These are phyloP conservation scores for Ophiocytium majus DNA, from an alignment of 352 stramenopile species.

Conservation along the genomic window DNA sequence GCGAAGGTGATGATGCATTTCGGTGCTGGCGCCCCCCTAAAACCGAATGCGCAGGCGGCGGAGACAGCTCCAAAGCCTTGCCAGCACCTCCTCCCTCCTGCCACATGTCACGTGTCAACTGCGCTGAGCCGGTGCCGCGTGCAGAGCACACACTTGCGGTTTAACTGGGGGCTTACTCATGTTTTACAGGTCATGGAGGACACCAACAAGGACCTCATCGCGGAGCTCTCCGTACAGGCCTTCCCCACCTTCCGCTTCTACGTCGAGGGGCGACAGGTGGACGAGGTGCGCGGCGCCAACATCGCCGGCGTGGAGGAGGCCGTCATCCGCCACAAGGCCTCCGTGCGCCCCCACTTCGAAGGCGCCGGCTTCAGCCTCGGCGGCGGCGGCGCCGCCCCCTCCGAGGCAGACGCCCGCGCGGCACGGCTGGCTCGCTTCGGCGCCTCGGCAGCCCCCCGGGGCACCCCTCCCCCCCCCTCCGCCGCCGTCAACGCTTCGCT, in stretches of 20 bases:
- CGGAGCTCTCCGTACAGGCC: constrained; percentile 68
- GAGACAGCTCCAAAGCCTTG: no score
- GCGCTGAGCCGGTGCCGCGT: no score
- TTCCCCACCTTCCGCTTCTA: constrained; percentile 88
- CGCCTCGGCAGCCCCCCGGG: background rate
- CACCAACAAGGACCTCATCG: constrained; percentile 75
- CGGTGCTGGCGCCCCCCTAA: no score
- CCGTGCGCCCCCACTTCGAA: constrained; percentile 39
- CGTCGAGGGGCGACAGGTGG: constrained; percentile 75
- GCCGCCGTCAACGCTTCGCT: background rate
- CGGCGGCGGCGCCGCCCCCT: constrained; percentile 15
- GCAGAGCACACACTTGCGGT: no score
- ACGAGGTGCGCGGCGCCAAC: constrained; percentile 77
- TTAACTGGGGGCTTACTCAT: no score
- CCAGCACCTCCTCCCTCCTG: no score
- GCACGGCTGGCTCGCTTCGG: constrained; percentile 66
- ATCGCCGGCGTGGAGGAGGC: constrained; percentile 68
- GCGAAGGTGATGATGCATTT: constrained; percentile 68
- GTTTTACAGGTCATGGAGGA: no score
- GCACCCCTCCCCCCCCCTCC: background rate
- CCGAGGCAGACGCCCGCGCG: constrained; percentile 63
- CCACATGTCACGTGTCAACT: no score
- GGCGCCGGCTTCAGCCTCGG: constrained; percentile 51
- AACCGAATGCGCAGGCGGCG: no score
- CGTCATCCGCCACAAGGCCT: constrained; percentile 57